Evolutionary conservation across 2,329 filamentous ascomycete genomes (phyloP).

Genomic region (Xylogone sp.): DNA sequence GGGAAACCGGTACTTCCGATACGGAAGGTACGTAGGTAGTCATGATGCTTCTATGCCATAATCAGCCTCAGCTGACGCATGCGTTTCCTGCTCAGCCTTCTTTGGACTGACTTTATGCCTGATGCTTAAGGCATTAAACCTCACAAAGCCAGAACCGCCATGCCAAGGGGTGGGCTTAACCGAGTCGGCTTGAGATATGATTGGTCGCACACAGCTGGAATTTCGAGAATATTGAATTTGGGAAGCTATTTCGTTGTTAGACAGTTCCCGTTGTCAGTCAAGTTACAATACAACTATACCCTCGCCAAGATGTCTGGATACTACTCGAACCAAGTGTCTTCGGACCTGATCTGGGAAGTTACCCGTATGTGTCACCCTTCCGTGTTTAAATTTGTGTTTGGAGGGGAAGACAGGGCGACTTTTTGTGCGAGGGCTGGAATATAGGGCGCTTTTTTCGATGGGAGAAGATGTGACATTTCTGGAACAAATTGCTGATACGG

Average conservation of each 20-base stretch:
- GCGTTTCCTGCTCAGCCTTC: not conserved
- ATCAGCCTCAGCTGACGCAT: not conserved
- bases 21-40: no score
- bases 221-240: conserved; percentile 2
- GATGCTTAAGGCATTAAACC: not conserved
- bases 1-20: not conserved
- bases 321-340: conserved; percentile 71
- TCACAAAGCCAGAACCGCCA: not conserved
- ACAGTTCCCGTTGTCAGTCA: not conserved
- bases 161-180: not conserved
- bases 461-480: no score
- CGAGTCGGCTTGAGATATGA: not conserved
- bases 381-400: conserved; percentile 38
- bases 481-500: no score
- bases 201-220: not conserved
- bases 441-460: conserved; percentile 7
- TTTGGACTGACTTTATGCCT: not conserved
- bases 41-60: no score
- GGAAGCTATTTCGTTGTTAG: not conserved
- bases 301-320: conserved; percentile 37
- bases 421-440: no score
- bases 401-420: no score
- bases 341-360: conserved; percentile 92
- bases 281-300: conserved; percentile 11
- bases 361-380: conserved; percentile 93